Base-by-base conservation (phyloP, 805 yeast species). In the Yarrowia osloensis region DNA sequence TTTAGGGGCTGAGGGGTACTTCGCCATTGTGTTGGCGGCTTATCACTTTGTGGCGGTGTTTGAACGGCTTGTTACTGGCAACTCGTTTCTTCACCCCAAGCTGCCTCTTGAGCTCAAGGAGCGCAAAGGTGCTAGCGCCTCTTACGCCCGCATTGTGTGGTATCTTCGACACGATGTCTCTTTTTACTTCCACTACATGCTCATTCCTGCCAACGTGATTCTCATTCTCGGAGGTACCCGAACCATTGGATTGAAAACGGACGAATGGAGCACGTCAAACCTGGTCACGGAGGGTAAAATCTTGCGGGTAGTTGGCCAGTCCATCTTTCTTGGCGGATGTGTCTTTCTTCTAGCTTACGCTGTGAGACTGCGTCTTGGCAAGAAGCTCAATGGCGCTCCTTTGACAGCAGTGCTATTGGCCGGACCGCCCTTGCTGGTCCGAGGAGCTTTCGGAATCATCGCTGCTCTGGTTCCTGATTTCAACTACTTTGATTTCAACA, bases 391-490 rank as follows among this genome's bases (percentile, higher is more conserved):
- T 33, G 62, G 62, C 0, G 40, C 42, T 24, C 62, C 62, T 55
- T 26, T 55, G 19, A 28, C 26, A 2, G 62, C 47, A 15, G 62
- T 55, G 3, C n/a, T 55, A 11, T 8, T 39, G 13, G 62, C 62
- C 26, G 62, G 62, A 8, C 62, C 62, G 4, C 47, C 47, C 0
- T 13, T 55, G 24, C 7, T 55, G 33, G 62, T 55, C 1, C 26
- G 62, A 55, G 62, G 62, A 39, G 62, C 47, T 17, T 55, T 39
- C n/a, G 62, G 62, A 37, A 55, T 55, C 47, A 39, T 55, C 9
- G 33, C 62, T n/a, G 62, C 62, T 19, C 17, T 55, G 4, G 47
- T 55, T 7, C 13, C 26, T 12, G 62, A 37, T 9, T 55, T n/a
- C 35, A 55, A 55, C 47, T 55, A 55, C 19, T 55, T n/a, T 12